Base-by-base conservation (phyloP, 306 rosid species). In the Ochetophila trinervis region DNA sequence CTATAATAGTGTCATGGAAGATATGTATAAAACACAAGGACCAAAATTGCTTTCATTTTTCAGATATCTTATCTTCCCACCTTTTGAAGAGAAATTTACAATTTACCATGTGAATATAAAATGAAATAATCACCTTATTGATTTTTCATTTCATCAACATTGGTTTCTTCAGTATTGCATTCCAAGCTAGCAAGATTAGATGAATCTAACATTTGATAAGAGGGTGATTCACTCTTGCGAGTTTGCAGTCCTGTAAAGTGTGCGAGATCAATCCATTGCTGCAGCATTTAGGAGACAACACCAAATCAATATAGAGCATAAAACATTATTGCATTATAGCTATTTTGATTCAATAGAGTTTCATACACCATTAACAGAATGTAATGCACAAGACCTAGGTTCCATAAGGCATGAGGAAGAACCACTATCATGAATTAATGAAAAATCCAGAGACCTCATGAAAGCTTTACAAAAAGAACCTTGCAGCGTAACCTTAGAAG, bases 241-340 rank as follows among this genome's bases (percentile, higher is more conserved):
- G 85, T 79, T 86, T 92, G 98, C 52, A 92, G 77, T 62, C 96
- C 96, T 0, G 91, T 85, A 52, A 18, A 70, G 64, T 91, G 95
- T 21, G 96, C 98, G 5, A 89, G 75, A 83, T 92, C 98, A 77
- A 92, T 67, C 98, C 98, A 89, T 92, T 92, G 98, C 96, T 92
- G 93, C 91, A 82, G 63, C 63, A 74, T 53, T 50, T 44, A 47
- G 71, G 62, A 55, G 65, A 34, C 14, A 71, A 64, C 48, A 49
- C 71, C 18, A 21, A 45, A 20, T 35, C 57, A 37, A 44, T 17
- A 11, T 16, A 8, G 14, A 32, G 63, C 36, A 50, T 59, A 62
- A 73, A 27, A 5, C 64, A 10, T 47, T 15, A 45, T 49, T 57
- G 22, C 52, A 57, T 51, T 15, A 11, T 58, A 57, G 57, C 6